Percentiles rank a stretch among this genome's conserved stretches.
Evolutionary conservation across 2,329 filamentous ascomycete species (phyloP).

Genomic region (Penicillium griseofulvum): DNA sequence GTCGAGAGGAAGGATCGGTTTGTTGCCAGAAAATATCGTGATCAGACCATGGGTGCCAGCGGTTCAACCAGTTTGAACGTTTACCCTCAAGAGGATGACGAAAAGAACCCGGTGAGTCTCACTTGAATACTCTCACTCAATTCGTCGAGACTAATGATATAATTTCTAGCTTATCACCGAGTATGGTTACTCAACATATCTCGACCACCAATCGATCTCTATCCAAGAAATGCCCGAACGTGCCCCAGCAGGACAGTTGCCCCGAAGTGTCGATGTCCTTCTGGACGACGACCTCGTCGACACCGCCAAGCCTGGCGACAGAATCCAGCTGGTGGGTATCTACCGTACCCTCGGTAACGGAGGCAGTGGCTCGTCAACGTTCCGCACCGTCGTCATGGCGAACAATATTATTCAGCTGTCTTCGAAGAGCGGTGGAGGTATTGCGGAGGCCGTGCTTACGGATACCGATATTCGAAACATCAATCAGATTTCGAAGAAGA

Average conservation of each 20-base stretch:
- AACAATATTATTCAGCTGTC: conserved; percentile 95
- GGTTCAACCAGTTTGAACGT: conserved; percentile 85
- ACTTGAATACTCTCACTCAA: background rate
- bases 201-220: conserved; percentile 95
- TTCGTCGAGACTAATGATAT: background rate
- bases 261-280: conserved; percentile 92
- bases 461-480: conserved; percentile 98
- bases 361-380: conserved; percentile 83
- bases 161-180: conserved; percentile 70
- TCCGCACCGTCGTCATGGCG: conserved; percentile 88
- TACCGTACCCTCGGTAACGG: conserved; percentile 92
- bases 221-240: conserved; percentile 99
- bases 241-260: conserved; percentile 90
- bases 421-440: conserved; percentile 91
- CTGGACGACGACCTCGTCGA: conserved; percentile 96
- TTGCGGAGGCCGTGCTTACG: conserved; percentile 87
- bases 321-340: conserved; percentile 94
- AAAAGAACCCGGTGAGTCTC: conserved; percentile 70
- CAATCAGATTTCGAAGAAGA: conserved; percentile 95
- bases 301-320: conserved; percentile 88
- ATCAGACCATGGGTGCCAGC: conserved; percentile 93
- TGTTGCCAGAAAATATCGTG: conserved; percentile 83
- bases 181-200: conserved; percentile 92
- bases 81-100: conserved; percentile 89
- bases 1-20: conserved; percentile 85